Base-by-base conservation (phyloP, 2,329 filamentous ascomycete species). In the Nannizziopsis barbatae region DNA sequence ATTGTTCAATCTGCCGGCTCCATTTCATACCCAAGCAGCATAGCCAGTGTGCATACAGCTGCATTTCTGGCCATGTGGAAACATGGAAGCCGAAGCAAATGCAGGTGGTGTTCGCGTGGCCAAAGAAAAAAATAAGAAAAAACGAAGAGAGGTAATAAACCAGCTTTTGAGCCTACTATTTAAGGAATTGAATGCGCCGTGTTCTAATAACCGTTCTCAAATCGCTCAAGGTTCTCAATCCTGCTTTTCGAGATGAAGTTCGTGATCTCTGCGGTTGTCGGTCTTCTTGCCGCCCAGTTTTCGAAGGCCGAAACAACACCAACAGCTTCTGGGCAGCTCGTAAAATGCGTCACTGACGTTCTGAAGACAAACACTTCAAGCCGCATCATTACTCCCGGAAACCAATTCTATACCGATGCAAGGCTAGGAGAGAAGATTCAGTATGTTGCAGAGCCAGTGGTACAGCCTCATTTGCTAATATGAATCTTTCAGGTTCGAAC, bases 401-500 rank as follows among this genome's bases (percentile, higher is more conserved):
- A 27, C 30, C 14, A 42, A 11, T 42, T 27, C 15, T 42, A 42
- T 27, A 42, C 40, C 20, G 40, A 42, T 42, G 14, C 40, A 5
- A 27, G 40, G 3, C 27, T 42, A 17, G 40, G 40, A 5, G 40
- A 42, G 20, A 42, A 42, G 18, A 42, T 42, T 22, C 40, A 42
- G 40, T 42, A n/a, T n/a, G 9, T 32, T 42, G 10, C 15, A 15
- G 40, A 22, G 9, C 8, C 17, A 4, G 30, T 42, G 18, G 7
- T 17, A 11, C 10, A 12, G 14, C 11, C n/a, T n/a, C 8, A 9
- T 4, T 11, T 5, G 11, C 27, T 18, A 42, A 17, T 22, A 30
- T n/a, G 10, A 42, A 42, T 27, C 9, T 4, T 30, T 12, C 15
- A 42, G 40, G 14, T 42, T 42, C n/a, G 40, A 42, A 8, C 40